phyloP scores from a whole-genome alignment of 2,329 filamentous ascomycete genomes.

The Aureobasidium sp. region DNA sequence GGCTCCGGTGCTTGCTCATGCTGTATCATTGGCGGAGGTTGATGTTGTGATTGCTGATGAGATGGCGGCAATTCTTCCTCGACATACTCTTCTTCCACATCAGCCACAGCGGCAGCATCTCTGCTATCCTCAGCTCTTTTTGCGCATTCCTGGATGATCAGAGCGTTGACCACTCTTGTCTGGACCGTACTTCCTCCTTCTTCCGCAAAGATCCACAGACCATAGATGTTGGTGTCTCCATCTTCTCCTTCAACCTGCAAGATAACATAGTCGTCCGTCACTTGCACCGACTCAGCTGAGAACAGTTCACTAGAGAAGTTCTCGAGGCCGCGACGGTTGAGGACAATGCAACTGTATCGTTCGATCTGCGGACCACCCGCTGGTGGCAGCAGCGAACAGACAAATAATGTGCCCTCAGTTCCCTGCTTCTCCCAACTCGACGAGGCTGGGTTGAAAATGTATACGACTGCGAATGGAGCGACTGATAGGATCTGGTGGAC shows the following conservation, averaged over 20 bases:
- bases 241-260: conserved; percentile 41
- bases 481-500: conserved; percentile 69
- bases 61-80: conserved; percentile 17
- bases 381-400: conserved; percentile 54
- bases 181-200: conserved; percentile 47
- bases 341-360: conserved; percentile 39
- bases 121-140: conserved; percentile 44
- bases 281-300: conserved; percentile 38
- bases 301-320: conserved; percentile 40
- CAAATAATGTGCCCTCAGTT: conserved; percentile 81
- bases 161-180: conserved; percentile 43
- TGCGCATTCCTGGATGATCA: conserved; percentile 50
- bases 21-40: conserved; percentile 11
- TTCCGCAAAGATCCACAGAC: conserved; percentile 60
- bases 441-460: conserved; percentile 62
- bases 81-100: conserved; percentile 17
- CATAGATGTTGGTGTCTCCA: conserved; percentile 42
- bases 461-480: conserved; percentile 79
- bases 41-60: conserved; percentile 19
- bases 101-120: conserved; percentile 35
- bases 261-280: conserved; percentile 53
- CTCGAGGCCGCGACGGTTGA: conserved; percentile 43
- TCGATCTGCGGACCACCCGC: conserved; percentile 29
- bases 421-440: conserved; percentile 76
- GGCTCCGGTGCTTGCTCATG: conserved; percentile 15